Conservation (phyloP, 257 asterid genomes). For the Solanum microdontum region DNA sequence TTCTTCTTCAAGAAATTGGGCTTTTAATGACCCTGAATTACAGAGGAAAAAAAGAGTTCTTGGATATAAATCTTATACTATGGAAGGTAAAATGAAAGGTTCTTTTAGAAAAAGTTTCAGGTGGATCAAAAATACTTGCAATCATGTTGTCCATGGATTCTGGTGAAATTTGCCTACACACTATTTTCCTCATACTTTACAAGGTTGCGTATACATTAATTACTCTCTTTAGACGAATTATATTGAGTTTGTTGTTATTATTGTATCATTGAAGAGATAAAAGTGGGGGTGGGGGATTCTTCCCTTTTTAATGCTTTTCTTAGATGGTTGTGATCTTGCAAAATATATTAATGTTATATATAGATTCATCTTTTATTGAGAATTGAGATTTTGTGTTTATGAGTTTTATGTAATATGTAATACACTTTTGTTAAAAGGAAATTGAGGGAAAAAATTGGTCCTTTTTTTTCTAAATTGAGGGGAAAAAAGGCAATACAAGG, state of each 20-base stretch:
- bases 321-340: background rate
- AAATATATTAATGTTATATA: background rate
- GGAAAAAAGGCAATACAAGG: too few relatives aligned
- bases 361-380: background rate
- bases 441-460: background rate
- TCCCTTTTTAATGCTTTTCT: background rate
- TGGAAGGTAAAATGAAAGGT: constrained; percentile 70
- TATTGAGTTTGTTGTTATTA: background rate
- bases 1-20: constrained; percentile 34
- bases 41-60: constrained; percentile 76
- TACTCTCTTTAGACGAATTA: background rate
- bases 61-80: constrained; percentile 46
- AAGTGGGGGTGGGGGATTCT: background rate
- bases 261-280: background rate
- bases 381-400: background rate
- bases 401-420: background rate
- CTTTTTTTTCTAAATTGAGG: background rate
- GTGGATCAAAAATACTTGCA: constrained; percentile 66
- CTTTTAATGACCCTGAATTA: constrained; percentile 48
- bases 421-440: background rate
- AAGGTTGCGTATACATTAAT: too few relatives aligned
- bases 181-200: background rate
- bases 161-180: constrained; percentile 25
- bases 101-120: constrained; percentile 56
- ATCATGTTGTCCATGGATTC: constrained; percentile 45